Evolutionary conservation across 805 yeast genomes (phyloP).

Genomic region (Myxozyma mucilagina): DNA sequence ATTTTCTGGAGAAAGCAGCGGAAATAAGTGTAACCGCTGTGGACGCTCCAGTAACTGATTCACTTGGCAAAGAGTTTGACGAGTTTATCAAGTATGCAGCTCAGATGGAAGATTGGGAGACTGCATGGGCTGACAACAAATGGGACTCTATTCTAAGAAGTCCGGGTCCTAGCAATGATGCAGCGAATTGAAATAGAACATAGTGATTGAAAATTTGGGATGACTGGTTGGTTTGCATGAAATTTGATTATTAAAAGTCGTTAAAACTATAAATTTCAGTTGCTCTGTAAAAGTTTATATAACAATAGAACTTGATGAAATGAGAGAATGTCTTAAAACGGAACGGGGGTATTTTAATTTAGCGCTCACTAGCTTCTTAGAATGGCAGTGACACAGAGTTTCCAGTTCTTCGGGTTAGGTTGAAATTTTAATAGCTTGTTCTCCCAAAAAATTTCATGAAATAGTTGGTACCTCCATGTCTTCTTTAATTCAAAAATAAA

Average conservation of each 20-base stretch:
- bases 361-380: too few relatives aligned
- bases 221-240: not conserved
- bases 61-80: not conserved
- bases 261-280: not conserved
- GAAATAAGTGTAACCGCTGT: not conserved
- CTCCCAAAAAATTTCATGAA: too few relatives aligned
- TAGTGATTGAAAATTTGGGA: not conserved
- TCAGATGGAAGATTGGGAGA: slow-evolving; percentile 12
- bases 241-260: not conserved
- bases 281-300: not conserved
- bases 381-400: too few relatives aligned
- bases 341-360: too few relatives aligned
- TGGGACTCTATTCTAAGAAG: slow-evolving; percentile 16
- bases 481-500: not conserved
- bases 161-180: not conserved
- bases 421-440: not conserved
- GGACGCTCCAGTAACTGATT: not conserved
- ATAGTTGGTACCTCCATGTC: too few relatives aligned
- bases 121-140: slow-evolving; percentile 13
- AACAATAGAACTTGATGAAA: too few relatives aligned
- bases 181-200: not conserved
- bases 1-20: not conserved
- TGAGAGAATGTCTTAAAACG: too few relatives aligned
- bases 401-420: not conserved
- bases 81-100: slow-evolving; percentile 13